Evolutionary conservation across 257 asterid genomes (phyloP).

Genomic region (Solanum piurae): DNA sequence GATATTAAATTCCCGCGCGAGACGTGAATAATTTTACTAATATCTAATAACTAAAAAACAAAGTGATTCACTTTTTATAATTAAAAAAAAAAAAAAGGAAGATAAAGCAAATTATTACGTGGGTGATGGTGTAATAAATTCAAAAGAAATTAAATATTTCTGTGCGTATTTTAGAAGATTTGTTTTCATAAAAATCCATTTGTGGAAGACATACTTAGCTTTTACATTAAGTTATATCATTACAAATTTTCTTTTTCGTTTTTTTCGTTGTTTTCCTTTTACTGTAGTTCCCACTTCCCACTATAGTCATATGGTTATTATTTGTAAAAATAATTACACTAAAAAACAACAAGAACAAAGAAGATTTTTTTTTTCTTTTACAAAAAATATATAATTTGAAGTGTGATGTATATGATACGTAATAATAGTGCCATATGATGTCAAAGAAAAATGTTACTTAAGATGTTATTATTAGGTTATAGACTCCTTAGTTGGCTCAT

Average conservation of each 20-base stretch:
- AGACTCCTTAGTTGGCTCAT: not conserved
- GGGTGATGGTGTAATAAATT: not conserved
- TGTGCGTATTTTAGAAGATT: conserved; percentile 29
- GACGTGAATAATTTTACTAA: too few species aligned
- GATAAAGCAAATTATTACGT: not conserved
- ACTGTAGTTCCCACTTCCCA: not conserved
- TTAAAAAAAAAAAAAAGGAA: not conserved
- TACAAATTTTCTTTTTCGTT: not conserved
- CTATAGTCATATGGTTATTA: not conserved
- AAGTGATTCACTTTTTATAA: not conserved
- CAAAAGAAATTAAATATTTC: not conserved
- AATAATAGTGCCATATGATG: not conserved
- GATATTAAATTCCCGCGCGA: too few species aligned
- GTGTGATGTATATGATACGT: not conserved
- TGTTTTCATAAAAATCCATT: conserved; percentile 4
- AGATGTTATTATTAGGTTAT: not conserved
- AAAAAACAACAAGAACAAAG: not conserved
- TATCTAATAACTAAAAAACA: not conserved
- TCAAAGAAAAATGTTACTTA: not conserved
- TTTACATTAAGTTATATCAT: conserved; percentile 62
- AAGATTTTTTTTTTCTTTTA: not conserved
- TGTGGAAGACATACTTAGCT: conserved; percentile 60
- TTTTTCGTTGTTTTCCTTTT: not conserved
- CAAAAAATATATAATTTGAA: not conserved
- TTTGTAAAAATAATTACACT: not conserved